Conservation (phyloP, 768 basidiomycete genomes). For the Amanita polypyramis region DNA sequence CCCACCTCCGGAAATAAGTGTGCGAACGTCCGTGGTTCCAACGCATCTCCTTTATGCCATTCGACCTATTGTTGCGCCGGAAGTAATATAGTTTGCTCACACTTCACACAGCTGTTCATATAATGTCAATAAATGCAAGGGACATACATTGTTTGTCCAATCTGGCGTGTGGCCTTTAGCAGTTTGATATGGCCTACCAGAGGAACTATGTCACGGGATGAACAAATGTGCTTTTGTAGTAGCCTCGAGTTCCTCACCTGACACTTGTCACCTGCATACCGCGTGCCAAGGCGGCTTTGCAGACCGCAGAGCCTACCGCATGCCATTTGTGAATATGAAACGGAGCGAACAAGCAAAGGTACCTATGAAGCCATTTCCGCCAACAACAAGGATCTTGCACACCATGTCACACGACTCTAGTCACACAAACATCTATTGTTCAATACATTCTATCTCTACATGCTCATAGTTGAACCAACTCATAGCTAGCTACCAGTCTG, state of each 20-base stretch:
- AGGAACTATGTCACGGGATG: constrained; percentile 49
- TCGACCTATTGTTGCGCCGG: constrained; percentile 47
- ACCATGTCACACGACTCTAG: constrained; percentile 13
- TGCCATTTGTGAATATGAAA: background rate
- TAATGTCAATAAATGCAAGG: constrained; percentile 3
- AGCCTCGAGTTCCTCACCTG: constrained; percentile 37
- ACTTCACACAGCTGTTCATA: background rate
- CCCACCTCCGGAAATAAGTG: constrained; percentile 54
- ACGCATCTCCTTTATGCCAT: constrained; percentile 81
- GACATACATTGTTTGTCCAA: constrained; percentile 67
- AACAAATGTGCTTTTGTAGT: background rate
- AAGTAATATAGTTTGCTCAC: background rate
- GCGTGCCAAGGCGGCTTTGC: constrained; percentile 72
- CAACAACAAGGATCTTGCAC: constrained; percentile 79
- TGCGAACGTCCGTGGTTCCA: constrained; percentile 64
- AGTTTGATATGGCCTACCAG: constrained; percentile 76
- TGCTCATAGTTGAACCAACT: background rate
- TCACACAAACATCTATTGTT: background rate
- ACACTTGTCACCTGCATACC: constrained; percentile 87
- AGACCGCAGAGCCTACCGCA: constrained; percentile 78
- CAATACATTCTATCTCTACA: background rate
- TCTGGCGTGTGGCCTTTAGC: constrained; percentile 85
- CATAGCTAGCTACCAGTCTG: background rate
- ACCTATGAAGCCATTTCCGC: constrained; percentile 99
- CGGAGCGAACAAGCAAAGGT: constrained; percentile 3